Percentiles rank a stretch among this genome's conserved stretches.
These are phyloP conservation scores for Malus asiatica DNA, from an alignment of 306 rosid genomes.

Conservation along the genomic window DNA sequence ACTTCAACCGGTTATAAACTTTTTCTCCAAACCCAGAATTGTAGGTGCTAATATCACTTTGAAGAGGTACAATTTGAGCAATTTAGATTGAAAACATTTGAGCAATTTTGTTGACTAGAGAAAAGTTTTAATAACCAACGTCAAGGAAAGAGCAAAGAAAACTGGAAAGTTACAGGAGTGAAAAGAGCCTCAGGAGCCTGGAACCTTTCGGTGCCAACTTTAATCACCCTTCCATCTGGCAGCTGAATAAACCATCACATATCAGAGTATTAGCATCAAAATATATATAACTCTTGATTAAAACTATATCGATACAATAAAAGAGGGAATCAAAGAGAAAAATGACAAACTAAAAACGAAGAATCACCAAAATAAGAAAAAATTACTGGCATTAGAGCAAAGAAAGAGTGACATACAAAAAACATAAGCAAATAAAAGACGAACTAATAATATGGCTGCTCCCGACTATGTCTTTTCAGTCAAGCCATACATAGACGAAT, in stretches of 20 bases:
- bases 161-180: slow-evolving; percentile 63
- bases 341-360: not conserved
- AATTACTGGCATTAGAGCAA: not conserved
- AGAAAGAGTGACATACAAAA: not conserved
- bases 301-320: not conserved
- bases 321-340: not conserved
- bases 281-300: not conserved
- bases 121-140: not conserved
- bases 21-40: not conserved
- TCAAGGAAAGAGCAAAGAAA: not conserved
- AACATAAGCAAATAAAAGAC: slow-evolving; percentile 3
- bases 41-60: not conserved
- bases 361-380: not conserved
- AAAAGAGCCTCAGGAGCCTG: slow-evolving; percentile 99
- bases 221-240: slow-evolving; percentile 99
- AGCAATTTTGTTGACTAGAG: not conserved
- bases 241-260: slow-evolving; percentile 44
- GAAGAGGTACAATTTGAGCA: not conserved
- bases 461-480: slow-evolving; percentile 1
- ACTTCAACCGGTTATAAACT: not conserved
- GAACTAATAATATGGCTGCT: not conserved
- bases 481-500: slow-evolving; percentile 16
- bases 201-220: slow-evolving; percentile 98
- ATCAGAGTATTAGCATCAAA: not conserved
- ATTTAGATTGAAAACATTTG: not conserved